Base-by-base conservation (phyloP, 2,329 filamentous ascomycete species). In the Fusarium oligoseptatum region DNA sequence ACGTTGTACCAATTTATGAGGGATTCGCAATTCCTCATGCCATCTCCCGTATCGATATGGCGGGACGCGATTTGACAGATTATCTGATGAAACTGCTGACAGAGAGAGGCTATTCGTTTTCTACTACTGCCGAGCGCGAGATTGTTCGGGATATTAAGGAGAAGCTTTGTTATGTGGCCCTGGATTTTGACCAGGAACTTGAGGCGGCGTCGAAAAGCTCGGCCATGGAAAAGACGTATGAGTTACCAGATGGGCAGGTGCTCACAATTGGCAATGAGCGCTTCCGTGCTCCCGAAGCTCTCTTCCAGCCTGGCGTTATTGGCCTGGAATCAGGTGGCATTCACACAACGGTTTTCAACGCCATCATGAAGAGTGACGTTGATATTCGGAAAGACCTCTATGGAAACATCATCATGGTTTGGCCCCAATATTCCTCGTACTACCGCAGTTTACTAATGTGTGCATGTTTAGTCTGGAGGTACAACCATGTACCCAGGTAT, bases 401-500 rank as follows among this genome's bases (percentile, higher is more conserved):
- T 88, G 95, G 95, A 87, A 99, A 99, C 93, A 98, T 99, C 85
- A 97, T 99, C 90, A 98, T 98, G 97, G 95, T 98, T 93, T 80
- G 95, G 89, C 64, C 43, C 12, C 43, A 24, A 15, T 9, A 45
- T 8, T 15, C 12, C 4, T 7, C 12, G 7, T 45, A 45, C 20
- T 4, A 2, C 11, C 2, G n/a, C 4, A 24, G 14, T 29, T 6
- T 55, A 9, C 41, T 58, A 24, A 64, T 56, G 64, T 60, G 69
- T 20, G n/a, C 24, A 36, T 27, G n/a, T 37, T 63, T 57, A 98
- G 95, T 99, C 97, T 92, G 97, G 97, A 93, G 97, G 97, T 92
- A 99, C 97, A 84, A 99, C 97, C 87, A 98, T 99, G 97, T 99
- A 98, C 92, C 97, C 97, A 82, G 97, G 97, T 95, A 97, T 99